These are phyloP conservation scores for Globisporangium uncinulatum DNA, from an alignment of 352 stramenopile species.

Conservation along the genomic window DNA sequence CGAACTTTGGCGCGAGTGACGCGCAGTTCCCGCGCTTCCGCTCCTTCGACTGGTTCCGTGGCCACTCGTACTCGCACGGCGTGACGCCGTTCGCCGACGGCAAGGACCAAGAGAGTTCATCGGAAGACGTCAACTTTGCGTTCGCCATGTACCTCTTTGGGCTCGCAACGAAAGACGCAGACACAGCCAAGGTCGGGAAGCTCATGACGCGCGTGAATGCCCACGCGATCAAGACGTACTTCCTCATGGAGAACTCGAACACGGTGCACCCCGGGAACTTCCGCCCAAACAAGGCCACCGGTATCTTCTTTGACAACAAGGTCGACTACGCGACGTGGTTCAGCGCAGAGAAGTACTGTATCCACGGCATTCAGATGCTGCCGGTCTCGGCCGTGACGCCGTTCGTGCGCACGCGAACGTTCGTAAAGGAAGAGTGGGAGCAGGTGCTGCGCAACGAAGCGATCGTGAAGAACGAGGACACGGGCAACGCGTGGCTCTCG, in stretches of 20 bases:
- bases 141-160: slow-evolving; percentile 54
- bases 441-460: slow-evolving; percentile 35
- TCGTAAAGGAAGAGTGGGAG: slow-evolving; percentile 61
- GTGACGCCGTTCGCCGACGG: slow-evolving; percentile 49
- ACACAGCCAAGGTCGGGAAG: slow-evolving; percentile 39
- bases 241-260: slow-evolving; percentile 52
- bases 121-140: slow-evolving; percentile 65
- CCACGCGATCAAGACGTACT: slow-evolving; percentile 61
- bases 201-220: slow-evolving; percentile 48
- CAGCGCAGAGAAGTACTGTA: slow-evolving; percentile 51
- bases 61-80: slow-evolving; percentile 69
- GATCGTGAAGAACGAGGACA: slow-evolving; percentile 35
- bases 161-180: slow-evolving; percentile 28
- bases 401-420: slow-evolving; percentile 33
- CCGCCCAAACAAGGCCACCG: slow-evolving; percentile 43
- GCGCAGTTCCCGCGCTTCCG: slow-evolving; percentile 62
- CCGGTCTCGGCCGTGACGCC: slow-evolving; percentile 55
- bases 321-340: too few relatives aligned
- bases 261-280: slow-evolving; percentile 42
- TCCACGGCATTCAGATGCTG: slow-evolving; percentile 81
- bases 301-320: slow-evolving; percentile 81
- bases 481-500: slow-evolving; percentile 61
- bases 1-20: slow-evolving; percentile 35
- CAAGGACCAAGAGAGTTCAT: slow-evolving; percentile 68
- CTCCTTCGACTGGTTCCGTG: slow-evolving; percentile 62